These are phyloP conservation scores for Lactarius akahatsu DNA, from an alignment of 768 basidiomycete species.

Conservation along the genomic window DNA sequence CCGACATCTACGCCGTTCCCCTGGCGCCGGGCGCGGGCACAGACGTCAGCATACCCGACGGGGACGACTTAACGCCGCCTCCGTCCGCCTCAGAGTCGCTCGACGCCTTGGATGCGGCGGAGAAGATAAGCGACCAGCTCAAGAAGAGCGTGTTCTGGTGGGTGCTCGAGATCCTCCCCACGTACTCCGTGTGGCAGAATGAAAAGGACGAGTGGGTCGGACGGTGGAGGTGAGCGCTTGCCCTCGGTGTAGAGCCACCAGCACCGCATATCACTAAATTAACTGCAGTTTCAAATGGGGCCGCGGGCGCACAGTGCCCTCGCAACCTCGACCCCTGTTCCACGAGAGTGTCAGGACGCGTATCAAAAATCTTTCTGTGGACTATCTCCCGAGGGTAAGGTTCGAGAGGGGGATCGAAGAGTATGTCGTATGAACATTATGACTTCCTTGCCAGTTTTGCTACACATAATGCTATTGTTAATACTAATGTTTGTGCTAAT, in stretches of 20 bases:
- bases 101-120: constrained; percentile 37
- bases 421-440: constrained; percentile 42
- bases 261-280: neutral
- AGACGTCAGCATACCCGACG: neutral
- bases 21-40: too few species aligned
- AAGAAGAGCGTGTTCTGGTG: constrained; percentile 53
- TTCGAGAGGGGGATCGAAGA: constrained; percentile 49
- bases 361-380: constrained; percentile 45
- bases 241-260: too few species aligned
- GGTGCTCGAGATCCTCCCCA: constrained; percentile 66
- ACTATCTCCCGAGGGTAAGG: constrained; percentile 58
- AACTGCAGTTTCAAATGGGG: constrained; percentile 53
- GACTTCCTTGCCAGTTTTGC: neutral
- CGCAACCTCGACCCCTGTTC: constrained; percentile 48
- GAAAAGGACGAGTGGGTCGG: constrained; percentile 52
- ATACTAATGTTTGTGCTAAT: too few species aligned
- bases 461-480: too few species aligned
- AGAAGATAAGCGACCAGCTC: constrained; percentile 56
- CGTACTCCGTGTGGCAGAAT: constrained; percentile 57
- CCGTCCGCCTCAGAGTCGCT: neutral
- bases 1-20: too few species aligned
- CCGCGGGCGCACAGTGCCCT: constrained; percentile 50
- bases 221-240: constrained; percentile 49
- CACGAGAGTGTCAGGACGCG: constrained; percentile 64
- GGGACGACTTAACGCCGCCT: neutral